Conservation (phyloP, 2,329 filamentous ascomycete species). For the Diaporthe destruens region DNA sequence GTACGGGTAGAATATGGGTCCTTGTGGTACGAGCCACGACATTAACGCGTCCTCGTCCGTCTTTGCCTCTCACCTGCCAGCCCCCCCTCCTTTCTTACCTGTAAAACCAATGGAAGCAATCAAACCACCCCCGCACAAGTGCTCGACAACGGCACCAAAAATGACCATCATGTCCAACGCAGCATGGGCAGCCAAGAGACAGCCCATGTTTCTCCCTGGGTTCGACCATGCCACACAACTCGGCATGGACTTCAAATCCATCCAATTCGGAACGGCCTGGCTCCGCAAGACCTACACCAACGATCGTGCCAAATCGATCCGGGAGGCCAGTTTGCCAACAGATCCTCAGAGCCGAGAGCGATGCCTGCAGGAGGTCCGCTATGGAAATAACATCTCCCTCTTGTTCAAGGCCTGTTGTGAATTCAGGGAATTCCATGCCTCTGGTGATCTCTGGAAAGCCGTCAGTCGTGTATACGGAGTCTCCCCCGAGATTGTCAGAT, state of each 20-base stretch:
- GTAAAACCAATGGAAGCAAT: neutral
- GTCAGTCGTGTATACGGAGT: slow-evolving; percentile 5
- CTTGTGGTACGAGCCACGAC: neutral
- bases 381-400: slow-evolving; percentile 39
- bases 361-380: slow-evolving; percentile 13
- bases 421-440: neutral
- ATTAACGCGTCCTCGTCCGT: neutral
- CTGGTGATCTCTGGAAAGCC: slow-evolving; percentile 6
- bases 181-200: neutral
- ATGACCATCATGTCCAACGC: neutral
- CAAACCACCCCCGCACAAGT: neutral
- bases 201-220: slow-evolving; percentile 30
- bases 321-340: neutral
- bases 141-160: neutral
- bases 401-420: slow-evolving; percentile 27
- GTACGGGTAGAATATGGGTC: neutral
- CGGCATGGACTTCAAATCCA: neutral
- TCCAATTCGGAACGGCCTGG: slow-evolving; percentile 17
- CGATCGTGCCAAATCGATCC: neutral
- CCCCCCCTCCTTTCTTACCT: neutral
- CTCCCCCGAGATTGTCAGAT: neutral
- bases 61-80: no score
- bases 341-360: neutral
- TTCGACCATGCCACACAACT: slow-evolving; percentile 28
- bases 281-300: slow-evolving; percentile 21